Evolutionary conservation across 2,329 filamentous ascomycete species (phyloP).

Genomic region (Fusarium chaquense): DNA sequence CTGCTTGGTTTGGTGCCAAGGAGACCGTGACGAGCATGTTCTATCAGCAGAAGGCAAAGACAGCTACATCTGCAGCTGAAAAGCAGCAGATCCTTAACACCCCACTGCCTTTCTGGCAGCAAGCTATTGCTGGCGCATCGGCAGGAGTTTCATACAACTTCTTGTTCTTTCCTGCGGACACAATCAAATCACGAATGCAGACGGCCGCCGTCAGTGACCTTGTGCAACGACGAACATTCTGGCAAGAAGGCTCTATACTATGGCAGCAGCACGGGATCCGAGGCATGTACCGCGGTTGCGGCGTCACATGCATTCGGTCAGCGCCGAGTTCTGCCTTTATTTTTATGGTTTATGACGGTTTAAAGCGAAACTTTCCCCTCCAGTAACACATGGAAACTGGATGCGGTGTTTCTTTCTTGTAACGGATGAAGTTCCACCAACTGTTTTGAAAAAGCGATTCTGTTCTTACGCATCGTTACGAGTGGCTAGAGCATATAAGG

Average conservation of each 20-base stretch:
- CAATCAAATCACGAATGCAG: constrained; percentile 97
- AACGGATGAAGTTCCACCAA: background rate
- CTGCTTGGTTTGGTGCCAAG: constrained; percentile 95
- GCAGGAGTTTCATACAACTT: constrained; percentile 98
- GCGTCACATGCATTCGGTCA: constrained; percentile 88
- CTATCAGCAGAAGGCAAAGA: constrained; percentile 65
- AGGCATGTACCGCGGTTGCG: constrained; percentile 93
- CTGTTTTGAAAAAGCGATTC: constrained; percentile 14
- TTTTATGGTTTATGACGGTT: constrained; percentile 91
- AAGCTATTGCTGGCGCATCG: constrained; percentile 85
- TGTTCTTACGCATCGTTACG: constrained; percentile 7
- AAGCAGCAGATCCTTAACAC: constrained; percentile 58
- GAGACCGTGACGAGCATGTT: constrained; percentile 82
- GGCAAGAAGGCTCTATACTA: constrained; percentile 76
- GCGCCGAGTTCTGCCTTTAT: constrained; percentile 98
- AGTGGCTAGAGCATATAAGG: constrained; percentile 36
- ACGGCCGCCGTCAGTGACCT: constrained; percentile 77
- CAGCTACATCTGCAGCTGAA: constrained; percentile 55
- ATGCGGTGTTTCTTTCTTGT: background rate
- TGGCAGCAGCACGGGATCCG: constrained; percentile 85
- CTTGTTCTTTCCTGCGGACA: constrained; percentile 96
- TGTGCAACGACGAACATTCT: constrained; percentile 74
- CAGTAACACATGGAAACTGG: constrained; percentile 36
- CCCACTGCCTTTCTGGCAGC: constrained; percentile 83
- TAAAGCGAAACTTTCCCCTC: constrained; percentile 76